phyloP scores from a whole-genome alignment of 768 basidiomycete species.

The Suillus clintonianus region DNA sequence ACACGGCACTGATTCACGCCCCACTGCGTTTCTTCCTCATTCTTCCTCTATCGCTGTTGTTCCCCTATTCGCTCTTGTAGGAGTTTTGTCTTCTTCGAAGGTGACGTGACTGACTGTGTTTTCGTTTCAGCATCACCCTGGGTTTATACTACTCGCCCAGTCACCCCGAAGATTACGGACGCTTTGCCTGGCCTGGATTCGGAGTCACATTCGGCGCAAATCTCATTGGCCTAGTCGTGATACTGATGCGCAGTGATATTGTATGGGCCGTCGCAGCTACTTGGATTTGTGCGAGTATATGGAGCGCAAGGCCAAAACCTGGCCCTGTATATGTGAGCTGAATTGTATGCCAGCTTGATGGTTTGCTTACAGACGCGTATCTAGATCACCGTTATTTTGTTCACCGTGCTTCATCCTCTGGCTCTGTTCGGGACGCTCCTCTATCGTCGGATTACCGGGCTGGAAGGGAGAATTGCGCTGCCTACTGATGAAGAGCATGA shows the following conservation, averaged over 20 bases:
- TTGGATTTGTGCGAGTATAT: constrained; percentile 72
- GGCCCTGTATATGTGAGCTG: constrained; percentile 60
- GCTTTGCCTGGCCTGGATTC: constrained; percentile 74
- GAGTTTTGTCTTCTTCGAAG: constrained; percentile 5
- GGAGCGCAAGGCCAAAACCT: constrained; percentile 62
- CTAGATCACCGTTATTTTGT: constrained; percentile 61
- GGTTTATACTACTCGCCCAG: constrained; percentile 57
- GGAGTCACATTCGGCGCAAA: constrained; percentile 69
- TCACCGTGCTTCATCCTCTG: constrained; percentile 69
- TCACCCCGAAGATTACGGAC: constrained; percentile 53
- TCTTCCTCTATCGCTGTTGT: constrained; percentile 50
- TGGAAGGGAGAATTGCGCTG: constrained; percentile 42
- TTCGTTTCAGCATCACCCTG: constrained; percentile 59
- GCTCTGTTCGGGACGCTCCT: constrained; percentile 48
- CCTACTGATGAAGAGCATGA: constrained; percentile 33
- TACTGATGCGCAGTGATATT: constrained; percentile 61
- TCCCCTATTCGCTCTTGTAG: constrained; percentile 59
- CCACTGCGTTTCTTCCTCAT: constrained; percentile 73
- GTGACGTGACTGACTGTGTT: neutral
- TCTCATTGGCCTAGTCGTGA: constrained; percentile 52
- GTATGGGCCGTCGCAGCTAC: constrained; percentile 76
- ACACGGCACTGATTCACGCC: constrained; percentile 83
- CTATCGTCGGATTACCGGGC: constrained; percentile 30
- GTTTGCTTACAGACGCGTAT: neutral
- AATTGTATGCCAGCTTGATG: neutral